phyloP scores from a whole-genome alignment of 495 filamentous ascomycete species.

The Podospora didyma region DNA sequence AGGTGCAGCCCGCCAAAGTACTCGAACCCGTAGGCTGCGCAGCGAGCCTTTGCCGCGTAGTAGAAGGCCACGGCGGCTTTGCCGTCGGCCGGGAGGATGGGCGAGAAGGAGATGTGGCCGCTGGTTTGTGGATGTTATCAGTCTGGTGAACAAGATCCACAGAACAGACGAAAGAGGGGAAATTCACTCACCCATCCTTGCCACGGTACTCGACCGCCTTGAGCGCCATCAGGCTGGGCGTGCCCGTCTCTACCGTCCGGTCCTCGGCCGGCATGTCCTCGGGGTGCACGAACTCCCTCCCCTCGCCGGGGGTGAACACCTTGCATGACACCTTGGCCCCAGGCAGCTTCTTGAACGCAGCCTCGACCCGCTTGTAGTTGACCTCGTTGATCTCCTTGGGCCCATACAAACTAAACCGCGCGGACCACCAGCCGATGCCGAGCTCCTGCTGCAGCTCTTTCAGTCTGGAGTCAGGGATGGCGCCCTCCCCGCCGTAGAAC shows the following conservation, averaged over 20 bases:
- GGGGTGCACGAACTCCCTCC: no score
- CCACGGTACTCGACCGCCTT: no score
- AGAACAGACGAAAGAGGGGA: no score
- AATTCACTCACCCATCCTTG: no score
- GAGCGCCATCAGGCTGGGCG: neutral
- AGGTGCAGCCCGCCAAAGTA: conserved; percentile 3
- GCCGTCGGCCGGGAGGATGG: conserved; percentile 1
- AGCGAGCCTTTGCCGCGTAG: neutral
- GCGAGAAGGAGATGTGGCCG: conserved; percentile 7
- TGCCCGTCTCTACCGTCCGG: neutral
- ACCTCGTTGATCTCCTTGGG: neutral
- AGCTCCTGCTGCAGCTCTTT: neutral
- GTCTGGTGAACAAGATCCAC: conserved; percentile 12
- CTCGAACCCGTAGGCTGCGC: neutral
- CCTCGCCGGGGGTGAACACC: no score
- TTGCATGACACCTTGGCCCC: no score
- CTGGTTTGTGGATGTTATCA: neutral
- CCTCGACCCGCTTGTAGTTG: no score
- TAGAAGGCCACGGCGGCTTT: neutral
- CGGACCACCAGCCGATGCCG: neutral
- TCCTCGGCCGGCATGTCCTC: no score
- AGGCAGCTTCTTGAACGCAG: no score
- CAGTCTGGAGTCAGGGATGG: no score
- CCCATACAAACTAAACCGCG: no score
- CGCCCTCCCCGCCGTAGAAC: no score